Evolutionary conservation across 2,329 filamentous ascomycete species (phyloP).

Genomic region (Aspergillus hortae): DNA sequence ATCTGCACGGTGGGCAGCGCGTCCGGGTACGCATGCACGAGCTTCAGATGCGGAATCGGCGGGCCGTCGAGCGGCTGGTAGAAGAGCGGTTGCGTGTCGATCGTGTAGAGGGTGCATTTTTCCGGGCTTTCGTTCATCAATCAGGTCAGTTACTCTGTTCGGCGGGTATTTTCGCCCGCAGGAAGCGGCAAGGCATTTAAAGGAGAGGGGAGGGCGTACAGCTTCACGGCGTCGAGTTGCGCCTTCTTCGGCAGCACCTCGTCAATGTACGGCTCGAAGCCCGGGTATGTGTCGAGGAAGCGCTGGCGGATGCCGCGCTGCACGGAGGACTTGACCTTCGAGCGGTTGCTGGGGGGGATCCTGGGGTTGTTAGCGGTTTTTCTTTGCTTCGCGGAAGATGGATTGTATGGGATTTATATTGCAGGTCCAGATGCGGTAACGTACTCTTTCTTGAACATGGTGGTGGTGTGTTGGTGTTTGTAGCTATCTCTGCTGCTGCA

Average conservation of each 20-base stretch:
- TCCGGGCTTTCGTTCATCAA: conserved; percentile 54
- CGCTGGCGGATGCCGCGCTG: conserved; percentile 82
- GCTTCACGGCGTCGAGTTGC: conserved; percentile 84
- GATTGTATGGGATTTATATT: no score
- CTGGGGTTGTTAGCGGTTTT: conserved; percentile 8
- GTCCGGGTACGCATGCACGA: conserved; percentile 85
- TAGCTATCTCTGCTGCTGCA: neutral
- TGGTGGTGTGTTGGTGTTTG: conserved; percentile 19
- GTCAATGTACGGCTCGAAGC: conserved; percentile 83
- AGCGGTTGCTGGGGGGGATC: conserved; percentile 71
- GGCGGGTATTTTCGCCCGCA: neutral
- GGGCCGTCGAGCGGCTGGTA: conserved; percentile 78
- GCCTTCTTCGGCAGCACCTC: conserved; percentile 94
- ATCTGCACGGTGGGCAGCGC: conserved; percentile 83
- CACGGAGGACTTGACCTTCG: conserved; percentile 95
- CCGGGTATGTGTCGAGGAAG: conserved; percentile 79
- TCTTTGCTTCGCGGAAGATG: no score
- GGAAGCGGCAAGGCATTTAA: neutral
- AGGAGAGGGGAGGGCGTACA: conserved; percentile 47
- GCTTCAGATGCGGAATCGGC: conserved; percentile 79
- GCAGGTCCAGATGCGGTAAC: conserved; percentile 25
- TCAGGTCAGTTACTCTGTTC: no score
- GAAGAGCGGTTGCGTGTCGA: conserved; percentile 77
- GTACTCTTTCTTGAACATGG: conserved; percentile 93
- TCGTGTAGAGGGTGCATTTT: conserved; percentile 81